Evolutionary conservation across 306 rosid genomes (phyloP), one percentile per base, ranked within the genome.

Genomic region (Prunus armeniaca): DNA sequence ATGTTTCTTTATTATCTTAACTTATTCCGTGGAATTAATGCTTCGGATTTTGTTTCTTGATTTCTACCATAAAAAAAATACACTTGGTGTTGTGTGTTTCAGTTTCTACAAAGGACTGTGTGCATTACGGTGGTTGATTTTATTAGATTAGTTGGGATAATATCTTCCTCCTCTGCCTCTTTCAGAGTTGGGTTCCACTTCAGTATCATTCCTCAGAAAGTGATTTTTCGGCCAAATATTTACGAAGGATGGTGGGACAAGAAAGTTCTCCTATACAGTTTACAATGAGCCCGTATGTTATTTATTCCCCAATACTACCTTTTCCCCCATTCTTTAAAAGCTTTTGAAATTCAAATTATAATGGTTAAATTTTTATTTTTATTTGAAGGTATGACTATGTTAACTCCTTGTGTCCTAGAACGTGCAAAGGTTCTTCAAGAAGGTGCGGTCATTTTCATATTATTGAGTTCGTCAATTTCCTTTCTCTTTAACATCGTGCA

Each of bases 131-230:
- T 10, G 43, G 54, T 72, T 72, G 38, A 72, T 56, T 71, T 54
- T 38, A 32, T 34, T 32, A 14, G 24, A 38, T 19, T 46, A 15
- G 22, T 57, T 72, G 24, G 38, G 66, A 56, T 56, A 56, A 12
- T 12, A 2, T 2, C 57, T 78, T 76, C 47, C 51, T 76, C 25
- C 49, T 19, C 69, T 18, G 50, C 79, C 69, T 67, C 80, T 66
- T 83, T 69, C 81, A 95, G 98, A 17, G 70, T 47, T 95, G 93
- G 96, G 79, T 92, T 88, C 86, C 97, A 74, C 98, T 90, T 54
- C 84, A 85, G 89, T 92, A 90, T 82, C 96, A 95, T 87, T 81
- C 90, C 77, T 78, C 88, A 60, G 87, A 87, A 75, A 88, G 92
- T 88, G 97, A 90, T 81, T 76, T 86, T 61, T 88, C 97, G 2